A percentile compares a stretch with the other conserved stretches of the same genome.
Evolutionary conservation across 257 asterid species (phyloP).

Genomic region (Solanum microdontum): DNA sequence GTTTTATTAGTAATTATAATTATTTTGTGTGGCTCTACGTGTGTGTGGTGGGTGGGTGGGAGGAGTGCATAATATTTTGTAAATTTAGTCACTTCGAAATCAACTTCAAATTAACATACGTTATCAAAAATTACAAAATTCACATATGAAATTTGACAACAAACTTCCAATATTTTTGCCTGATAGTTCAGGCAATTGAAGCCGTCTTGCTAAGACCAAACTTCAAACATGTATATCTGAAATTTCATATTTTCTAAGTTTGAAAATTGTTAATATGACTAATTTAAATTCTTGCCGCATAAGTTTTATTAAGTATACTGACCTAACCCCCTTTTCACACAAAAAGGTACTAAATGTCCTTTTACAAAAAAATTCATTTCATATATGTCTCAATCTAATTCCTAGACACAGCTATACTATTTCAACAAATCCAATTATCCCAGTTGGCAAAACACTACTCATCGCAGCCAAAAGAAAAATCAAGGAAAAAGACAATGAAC

Average conservation of each 20-base stretch:
- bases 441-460: not conserved
- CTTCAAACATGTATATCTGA: not conserved
- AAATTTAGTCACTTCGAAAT: not conserved
- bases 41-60: too few relatives aligned
- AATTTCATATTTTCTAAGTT: too few relatives aligned
- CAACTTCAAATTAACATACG: not conserved
- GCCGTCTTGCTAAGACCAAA: not conserved
- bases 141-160: not conserved
- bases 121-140: not conserved
- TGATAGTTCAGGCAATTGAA: not conserved
- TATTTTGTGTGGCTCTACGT: not conserved
- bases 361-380: not conserved
- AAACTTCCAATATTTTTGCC: too few relatives aligned
- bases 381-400: not conserved
- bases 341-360: not conserved
- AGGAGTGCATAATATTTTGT: not conserved
- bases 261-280: too few relatives aligned
- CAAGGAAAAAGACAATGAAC: not conserved
- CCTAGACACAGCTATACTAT: not conserved
- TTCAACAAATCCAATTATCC: not conserved
- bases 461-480: not conserved
- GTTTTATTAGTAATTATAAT: not conserved
- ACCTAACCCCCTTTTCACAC: not conserved
- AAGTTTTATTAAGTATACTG: not conserved
- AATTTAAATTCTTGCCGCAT: too few relatives aligned